These are phyloP conservation scores for Microbotryum intermedium DNA, from an alignment of 1,284 basidiomycete genomes.

Conservation along the genomic window DNA sequence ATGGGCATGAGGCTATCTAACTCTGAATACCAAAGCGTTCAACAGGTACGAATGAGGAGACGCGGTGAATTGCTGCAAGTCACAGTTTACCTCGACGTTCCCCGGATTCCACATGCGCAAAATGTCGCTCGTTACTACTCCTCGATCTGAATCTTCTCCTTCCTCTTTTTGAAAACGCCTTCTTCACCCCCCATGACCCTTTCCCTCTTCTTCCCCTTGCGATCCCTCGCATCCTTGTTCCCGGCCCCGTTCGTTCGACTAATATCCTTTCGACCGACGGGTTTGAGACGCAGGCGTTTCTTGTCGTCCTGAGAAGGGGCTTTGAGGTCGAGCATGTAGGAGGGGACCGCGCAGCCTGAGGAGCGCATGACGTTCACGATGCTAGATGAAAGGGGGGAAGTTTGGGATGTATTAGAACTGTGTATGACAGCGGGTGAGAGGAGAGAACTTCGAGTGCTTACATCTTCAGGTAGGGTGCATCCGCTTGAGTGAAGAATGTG, in stretches of 20 bases:
- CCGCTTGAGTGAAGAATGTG: slow-evolving; percentile 91
- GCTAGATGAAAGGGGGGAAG: slow-evolving; percentile 42
- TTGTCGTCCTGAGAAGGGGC: slow-evolving; percentile 63
- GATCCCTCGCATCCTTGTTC: not conserved
- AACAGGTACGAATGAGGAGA: too few species aligned
- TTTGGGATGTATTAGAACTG: not conserved
- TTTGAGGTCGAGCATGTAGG: slow-evolving; percentile 72
- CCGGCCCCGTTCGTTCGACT: slow-evolving; percentile 19
- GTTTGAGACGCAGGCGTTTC: slow-evolving; percentile 65
- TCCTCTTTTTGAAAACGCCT: slow-evolving; percentile 49
- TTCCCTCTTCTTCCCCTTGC: slow-evolving; percentile 6
- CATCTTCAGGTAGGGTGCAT: slow-evolving; percentile 84
- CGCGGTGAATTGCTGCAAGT: too few species aligned
- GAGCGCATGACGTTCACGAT: slow-evolving; percentile 91
- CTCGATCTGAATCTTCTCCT: slow-evolving; percentile 51
- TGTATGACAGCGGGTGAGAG: not conserved
- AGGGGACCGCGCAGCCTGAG: slow-evolving; percentile 77
- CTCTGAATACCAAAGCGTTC: too few species aligned
- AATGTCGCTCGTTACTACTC: too few species aligned
- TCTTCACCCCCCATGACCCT: slow-evolving; percentile 50
- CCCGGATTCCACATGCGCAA: too few species aligned
- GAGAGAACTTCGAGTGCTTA: slow-evolving; percentile 42
- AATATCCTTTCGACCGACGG: slow-evolving; percentile 53
- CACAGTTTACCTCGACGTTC: too few species aligned
- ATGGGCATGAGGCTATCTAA: too few species aligned